Conservation (phyloP, 1,284 basidiomycete genomes). For the Naganishia albida region DNA sequence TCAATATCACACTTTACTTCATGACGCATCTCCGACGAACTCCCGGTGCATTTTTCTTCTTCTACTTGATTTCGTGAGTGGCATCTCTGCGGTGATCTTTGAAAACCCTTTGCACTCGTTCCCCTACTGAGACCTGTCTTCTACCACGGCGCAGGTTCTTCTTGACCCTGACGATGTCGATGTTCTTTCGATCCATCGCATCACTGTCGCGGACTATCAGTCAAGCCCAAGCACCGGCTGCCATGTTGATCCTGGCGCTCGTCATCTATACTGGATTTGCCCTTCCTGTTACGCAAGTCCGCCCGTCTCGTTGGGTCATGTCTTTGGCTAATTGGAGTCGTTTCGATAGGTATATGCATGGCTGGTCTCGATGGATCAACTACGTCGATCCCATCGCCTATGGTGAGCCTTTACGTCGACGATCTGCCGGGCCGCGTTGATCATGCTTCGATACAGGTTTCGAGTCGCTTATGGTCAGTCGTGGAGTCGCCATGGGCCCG, state of each 20-base stretch:
- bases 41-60: constrained; percentile 47
- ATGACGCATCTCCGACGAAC: constrained; percentile 55
- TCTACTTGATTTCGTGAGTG: constrained; percentile 38
- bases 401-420: constrained; percentile 10
- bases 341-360: constrained; percentile 45
- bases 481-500: too few species aligned
- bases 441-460: constrained; percentile 41
- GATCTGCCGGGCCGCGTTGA: not conserved
- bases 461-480: constrained; percentile 51
- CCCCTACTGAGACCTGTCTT: constrained; percentile 24
- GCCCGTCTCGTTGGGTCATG: constrained; percentile 6
- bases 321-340: too few species aligned
- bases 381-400: constrained; percentile 56
- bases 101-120: not conserved
- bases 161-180: constrained; percentile 55
- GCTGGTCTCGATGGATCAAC: constrained; percentile 58
- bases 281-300: constrained; percentile 44
- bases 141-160: constrained; percentile 17
- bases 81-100: not conserved
- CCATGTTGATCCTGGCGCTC: constrained; percentile 55
- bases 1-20: constrained; percentile 55
- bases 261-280: constrained; percentile 58
- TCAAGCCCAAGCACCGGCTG: constrained; percentile 56
- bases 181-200: constrained; percentile 58
- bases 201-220: constrained; percentile 54